These are phyloP conservation scores for Teratosphaeria viscida DNA, from an alignment of 2,329 filamentous ascomycete genomes.

Conservation along the genomic window DNA sequence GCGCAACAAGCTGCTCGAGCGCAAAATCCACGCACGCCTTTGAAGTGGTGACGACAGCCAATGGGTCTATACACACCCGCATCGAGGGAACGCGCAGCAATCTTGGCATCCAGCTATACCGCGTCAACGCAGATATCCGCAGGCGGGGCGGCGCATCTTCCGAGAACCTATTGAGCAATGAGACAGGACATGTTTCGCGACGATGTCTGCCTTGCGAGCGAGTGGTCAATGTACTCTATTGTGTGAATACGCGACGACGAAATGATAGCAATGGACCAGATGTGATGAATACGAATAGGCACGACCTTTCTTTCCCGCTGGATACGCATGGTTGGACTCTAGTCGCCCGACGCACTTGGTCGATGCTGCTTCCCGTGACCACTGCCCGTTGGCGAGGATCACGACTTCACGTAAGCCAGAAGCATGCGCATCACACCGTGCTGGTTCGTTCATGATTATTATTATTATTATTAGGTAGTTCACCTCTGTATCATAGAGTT, in stretches of 20 bases:
- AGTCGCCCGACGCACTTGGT: too few species aligned
- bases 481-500: too few species aligned
- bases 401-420: too few species aligned
- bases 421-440: too few species aligned
- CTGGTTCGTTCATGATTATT: too few species aligned
- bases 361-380: too few species aligned
- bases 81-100: neutral
- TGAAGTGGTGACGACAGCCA: neutral
- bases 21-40: neutral
- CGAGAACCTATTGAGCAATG: neutral
- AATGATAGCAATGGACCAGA: neutral
- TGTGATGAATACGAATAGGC: neutral
- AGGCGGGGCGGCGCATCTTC: neutral
- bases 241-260: neutral
- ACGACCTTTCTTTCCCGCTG: too few species aligned
- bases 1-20: neutral
- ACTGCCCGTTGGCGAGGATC: too few species aligned
- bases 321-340: too few species aligned
- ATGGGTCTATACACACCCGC: neutral
- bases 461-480: too few species aligned
- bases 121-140: too few species aligned
- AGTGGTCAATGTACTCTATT: neutral
- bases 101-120: neutral
- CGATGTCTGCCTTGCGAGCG: neutral
- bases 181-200: neutral